Evolutionary conservation across 2,329 filamentous ascomycete genomes (phyloP).

Genomic region (Xylariales sp.): DNA sequence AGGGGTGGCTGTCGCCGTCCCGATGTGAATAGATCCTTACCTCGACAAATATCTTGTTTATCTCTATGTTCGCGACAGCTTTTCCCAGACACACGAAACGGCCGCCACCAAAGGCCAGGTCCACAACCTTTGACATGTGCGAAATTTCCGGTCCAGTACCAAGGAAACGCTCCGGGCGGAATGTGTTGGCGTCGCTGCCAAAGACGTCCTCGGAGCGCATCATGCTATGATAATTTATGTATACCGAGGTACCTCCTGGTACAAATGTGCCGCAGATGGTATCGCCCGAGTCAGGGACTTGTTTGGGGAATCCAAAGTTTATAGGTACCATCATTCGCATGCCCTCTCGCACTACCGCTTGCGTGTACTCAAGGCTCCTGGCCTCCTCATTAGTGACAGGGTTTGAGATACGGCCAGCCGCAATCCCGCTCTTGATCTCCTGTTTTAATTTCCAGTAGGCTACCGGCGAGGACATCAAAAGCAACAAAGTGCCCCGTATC

Average conservation of each 20-base stretch:
- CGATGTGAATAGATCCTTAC: not conserved
- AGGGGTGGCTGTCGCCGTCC: not conserved
- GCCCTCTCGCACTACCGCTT: slow-evolving; percentile 31
- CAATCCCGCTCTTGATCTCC: slow-evolving; percentile 34
- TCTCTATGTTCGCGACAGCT: slow-evolving; percentile 18
- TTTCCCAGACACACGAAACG: slow-evolving; percentile 33
- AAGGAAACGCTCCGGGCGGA: slow-evolving; percentile 35
- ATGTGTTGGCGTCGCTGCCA: slow-evolving; percentile 24
- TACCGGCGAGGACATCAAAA: slow-evolving; percentile 35
- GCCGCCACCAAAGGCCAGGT: slow-evolving; percentile 29
- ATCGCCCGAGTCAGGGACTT: slow-evolving; percentile 28
- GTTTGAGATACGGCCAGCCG: slow-evolving; percentile 32
- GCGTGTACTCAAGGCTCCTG: slow-evolving; percentile 30
- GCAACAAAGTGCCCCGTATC: slow-evolving; percentile 36
- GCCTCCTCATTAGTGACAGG: slow-evolving; percentile 38
- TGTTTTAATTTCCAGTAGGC: slow-evolving; percentile 35
- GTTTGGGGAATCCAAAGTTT: slow-evolving; percentile 33
- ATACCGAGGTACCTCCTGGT: slow-evolving; percentile 31
- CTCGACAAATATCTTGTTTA: slow-evolving; percentile 36
- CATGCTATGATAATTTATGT: slow-evolving; percentile 22
- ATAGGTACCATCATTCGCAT: slow-evolving; percentile 29
- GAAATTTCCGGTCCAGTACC: slow-evolving; percentile 2
- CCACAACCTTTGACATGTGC: slow-evolving; percentile 28
- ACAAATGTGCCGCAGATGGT: slow-evolving; percentile 31
- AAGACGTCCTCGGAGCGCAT: slow-evolving; percentile 31